A percentile compares a stretch with the other conserved stretches of the same genome.
These are phyloP conservation scores for Colletotrichum gigasporum DNA, from an alignment of 2,329 filamentous ascomycete species.

Conservation along the genomic window DNA sequence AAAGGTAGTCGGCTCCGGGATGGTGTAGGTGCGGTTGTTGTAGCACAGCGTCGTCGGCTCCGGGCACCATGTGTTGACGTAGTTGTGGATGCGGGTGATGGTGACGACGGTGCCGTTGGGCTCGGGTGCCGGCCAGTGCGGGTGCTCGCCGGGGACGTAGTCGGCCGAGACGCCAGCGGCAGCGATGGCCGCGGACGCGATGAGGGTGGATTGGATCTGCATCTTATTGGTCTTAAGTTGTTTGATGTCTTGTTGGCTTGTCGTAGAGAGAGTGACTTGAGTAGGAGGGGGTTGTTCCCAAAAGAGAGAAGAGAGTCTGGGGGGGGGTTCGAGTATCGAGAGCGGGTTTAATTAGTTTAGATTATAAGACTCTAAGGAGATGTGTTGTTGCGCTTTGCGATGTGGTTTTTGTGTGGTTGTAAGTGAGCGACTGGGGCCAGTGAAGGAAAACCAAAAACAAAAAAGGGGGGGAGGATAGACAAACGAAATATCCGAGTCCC, in stretches of 20 bases:
- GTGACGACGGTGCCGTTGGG: constrained; percentile 41
- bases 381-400: constrained; percentile 18
- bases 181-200: constrained; percentile 36
- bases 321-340: neutral
- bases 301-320: constrained; percentile 19
- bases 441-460: neutral
- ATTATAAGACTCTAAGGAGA: constrained; percentile 13
- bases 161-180: constrained; percentile 1
- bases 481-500: constrained; percentile 15
- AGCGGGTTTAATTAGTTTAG: constrained; percentile 31
- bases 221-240: constrained; percentile 35
- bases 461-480: neutral
- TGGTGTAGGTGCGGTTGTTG: constrained; percentile 58
- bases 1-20: constrained; percentile 62
- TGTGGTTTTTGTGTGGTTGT: neutral
- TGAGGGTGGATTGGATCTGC: constrained; percentile 40
- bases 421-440: constrained; percentile 26
- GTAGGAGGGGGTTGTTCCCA: neutral
- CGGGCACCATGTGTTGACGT: constrained; percentile 52
- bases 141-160: constrained; percentile 10
- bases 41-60: constrained; percentile 50
- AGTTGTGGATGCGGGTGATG: constrained; percentile 46
- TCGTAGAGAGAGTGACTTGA: constrained; percentile 8
- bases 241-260: constrained; percentile 23
- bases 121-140: constrained; percentile 9